A percentile compares a stretch with the other conserved stretches of the same genome.
phyloP scores from a whole-genome alignment of 352 stramenopile genomes.

The Thalassiosira pacifica region DNA sequence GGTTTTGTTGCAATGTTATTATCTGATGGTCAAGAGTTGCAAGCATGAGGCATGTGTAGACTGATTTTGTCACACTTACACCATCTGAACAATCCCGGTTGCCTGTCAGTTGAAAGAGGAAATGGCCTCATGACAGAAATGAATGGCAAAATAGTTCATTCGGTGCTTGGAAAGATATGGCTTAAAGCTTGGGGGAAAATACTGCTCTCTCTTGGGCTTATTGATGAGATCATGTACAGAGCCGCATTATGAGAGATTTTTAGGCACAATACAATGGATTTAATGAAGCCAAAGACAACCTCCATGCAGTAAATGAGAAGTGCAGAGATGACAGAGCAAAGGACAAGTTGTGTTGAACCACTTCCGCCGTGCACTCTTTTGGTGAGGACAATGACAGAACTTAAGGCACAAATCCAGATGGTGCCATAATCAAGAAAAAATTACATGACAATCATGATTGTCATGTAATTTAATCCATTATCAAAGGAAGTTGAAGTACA shows the following conservation, averaged over 20 bases:
- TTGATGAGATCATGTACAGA: conserved; percentile 86
- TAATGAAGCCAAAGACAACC: conserved; percentile 65
- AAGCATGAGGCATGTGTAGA: conserved; percentile 46
- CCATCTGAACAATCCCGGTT: conserved; percentile 54
- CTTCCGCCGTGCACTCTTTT: conserved; percentile 19
- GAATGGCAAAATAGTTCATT: conserved; percentile 77
- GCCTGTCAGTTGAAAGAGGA: conserved; percentile 45
- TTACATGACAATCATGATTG: conserved; percentile 44
- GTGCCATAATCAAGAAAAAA: conserved; percentile 20
- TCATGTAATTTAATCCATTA: too few species aligned
- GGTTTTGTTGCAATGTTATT: conserved; percentile 70
- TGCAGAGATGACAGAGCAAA: conserved; percentile 61
- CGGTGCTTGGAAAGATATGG: conserved; percentile 71
- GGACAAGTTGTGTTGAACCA: conserved; percentile 31
- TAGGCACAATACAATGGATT: conserved; percentile 55
- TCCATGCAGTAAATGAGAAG: conserved; percentile 65
- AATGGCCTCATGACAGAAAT: conserved; percentile 73
- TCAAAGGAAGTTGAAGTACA: conserved; percentile 65
- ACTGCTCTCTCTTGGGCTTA: conserved; percentile 80
- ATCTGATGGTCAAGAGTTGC: conserved; percentile 65
- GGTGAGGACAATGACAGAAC: conserved; percentile 44
- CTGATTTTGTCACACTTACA: too few species aligned
- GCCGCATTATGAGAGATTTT: conserved; percentile 61
- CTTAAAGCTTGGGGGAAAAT: conserved; percentile 85
- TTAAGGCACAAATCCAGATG: conserved; percentile 30